These are phyloP conservation scores for Backusella tuberculispora DNA, from an alignment of 192 early-diverging fungal genomes.

Conservation along the genomic window DNA sequence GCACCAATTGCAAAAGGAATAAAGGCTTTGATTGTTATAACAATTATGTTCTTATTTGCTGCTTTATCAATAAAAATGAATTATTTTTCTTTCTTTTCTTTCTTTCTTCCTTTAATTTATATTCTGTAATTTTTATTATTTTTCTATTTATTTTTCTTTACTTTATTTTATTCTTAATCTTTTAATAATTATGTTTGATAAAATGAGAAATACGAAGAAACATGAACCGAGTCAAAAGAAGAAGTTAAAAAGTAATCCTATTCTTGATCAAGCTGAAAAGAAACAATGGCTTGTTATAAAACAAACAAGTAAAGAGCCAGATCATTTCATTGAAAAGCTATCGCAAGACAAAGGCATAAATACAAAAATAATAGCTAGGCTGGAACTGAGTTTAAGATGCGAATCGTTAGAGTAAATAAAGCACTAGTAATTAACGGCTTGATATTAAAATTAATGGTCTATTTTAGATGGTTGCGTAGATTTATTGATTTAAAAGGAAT, in stretches of 20 bases:
- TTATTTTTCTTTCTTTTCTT: not conserved
- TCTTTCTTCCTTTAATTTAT: not conserved
- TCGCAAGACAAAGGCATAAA: not conserved
- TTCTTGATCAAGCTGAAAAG: not conserved
- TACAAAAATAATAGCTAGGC: not conserved
- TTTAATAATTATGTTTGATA: not conserved
- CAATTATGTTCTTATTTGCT: not conserved
- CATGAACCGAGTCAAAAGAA: not conserved
- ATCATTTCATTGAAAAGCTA: not conserved
- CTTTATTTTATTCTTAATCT: too few relatives aligned
- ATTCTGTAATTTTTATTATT: not conserved
- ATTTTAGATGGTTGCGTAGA: not conserved
- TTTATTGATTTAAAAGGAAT: not conserved
- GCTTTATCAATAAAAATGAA: too few relatives aligned
- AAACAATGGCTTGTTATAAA: not conserved
- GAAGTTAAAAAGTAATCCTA: not conserved
- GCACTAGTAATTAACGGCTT: conserved; percentile 41
- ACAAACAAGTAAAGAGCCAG: not conserved
- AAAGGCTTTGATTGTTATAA: not conserved
- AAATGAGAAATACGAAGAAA: not conserved
- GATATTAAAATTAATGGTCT: not conserved
- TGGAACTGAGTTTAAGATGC: conserved; percentile 11
- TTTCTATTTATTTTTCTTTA: not conserved
- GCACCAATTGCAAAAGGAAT: not conserved
- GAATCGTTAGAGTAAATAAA: conserved; percentile 28